Percentiles rank a stretch among this genome's conserved stretches.
phyloP scores from a whole-genome alignment of 2,329 filamentous ascomycete species.

The Trichoderma citrinoviride region DNA sequence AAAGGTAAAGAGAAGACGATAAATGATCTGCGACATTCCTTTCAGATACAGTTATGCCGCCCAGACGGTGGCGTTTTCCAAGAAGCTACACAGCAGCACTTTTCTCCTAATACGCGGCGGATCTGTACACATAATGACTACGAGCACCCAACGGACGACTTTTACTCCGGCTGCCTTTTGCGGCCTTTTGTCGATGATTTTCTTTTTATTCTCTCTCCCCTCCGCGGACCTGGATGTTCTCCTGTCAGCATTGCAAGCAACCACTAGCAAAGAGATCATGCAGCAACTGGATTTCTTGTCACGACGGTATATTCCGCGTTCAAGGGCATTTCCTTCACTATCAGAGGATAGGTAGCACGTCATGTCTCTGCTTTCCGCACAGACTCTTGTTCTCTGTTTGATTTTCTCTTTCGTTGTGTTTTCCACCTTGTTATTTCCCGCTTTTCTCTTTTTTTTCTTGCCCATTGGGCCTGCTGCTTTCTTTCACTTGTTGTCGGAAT shows the following conservation, averaged over 20 bases:
- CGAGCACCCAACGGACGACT: constrained; percentile 6
- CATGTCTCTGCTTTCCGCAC: background rate
- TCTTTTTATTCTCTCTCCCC: background rate
- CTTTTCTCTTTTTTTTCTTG: constrained; percentile 18
- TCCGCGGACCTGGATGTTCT: background rate
- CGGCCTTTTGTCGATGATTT: background rate
- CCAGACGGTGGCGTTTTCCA: background rate
- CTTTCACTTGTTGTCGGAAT: constrained; percentile 14
- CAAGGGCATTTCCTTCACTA: background rate
- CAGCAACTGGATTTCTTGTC: background rate
- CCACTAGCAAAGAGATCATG: background rate
- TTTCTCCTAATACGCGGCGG: background rate
- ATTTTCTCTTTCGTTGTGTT: background rate
- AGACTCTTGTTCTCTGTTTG: constrained; percentile 11
- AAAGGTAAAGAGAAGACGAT: background rate
- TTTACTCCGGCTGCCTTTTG: background rate
- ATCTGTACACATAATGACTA: background rate
- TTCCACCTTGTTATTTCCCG: background rate
- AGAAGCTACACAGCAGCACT: constrained; percentile 6
- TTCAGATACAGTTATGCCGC: background rate
- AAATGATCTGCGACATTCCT: background rate
- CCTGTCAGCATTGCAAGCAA: background rate
- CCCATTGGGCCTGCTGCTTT: constrained; percentile 23
- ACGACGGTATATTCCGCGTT: background rate
- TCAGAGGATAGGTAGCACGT: background rate